Percentiles rank a stretch among this genome's conserved stretches.
Evolutionary conservation across 371 early-diverging fungal species (phyloP).

Genomic region (Coemansia sp.): DNA sequence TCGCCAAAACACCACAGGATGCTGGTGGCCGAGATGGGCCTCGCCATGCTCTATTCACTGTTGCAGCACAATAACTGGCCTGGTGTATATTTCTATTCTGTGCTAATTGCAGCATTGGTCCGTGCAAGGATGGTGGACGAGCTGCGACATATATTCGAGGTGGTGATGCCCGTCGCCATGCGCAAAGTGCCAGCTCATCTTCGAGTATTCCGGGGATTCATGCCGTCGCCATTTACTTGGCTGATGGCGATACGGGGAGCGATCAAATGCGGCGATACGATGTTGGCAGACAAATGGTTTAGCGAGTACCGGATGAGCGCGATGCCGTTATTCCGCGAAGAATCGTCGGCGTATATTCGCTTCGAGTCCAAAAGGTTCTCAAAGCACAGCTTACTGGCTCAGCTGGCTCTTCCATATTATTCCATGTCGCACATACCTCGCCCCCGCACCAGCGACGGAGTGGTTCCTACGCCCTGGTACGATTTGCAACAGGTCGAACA

Average conservation of each 20-base stretch:
- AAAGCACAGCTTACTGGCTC: slow-evolving; percentile 23
- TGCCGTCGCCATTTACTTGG: slow-evolving; percentile 34
- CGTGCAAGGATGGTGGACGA: slow-evolving; percentile 9
- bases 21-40: slow-evolving; percentile 33
- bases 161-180: slow-evolving; percentile 21
- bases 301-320: slow-evolving; percentile 48
- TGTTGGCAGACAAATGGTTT: slow-evolving; percentile 37
- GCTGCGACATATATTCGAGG: slow-evolving; percentile 31
- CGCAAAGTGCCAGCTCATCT: slow-evolving; percentile 24
- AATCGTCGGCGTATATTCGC: slow-evolving; percentile 36
- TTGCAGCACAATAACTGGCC: slow-evolving; percentile 24
- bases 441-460: background rate
- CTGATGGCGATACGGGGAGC: slow-evolving; percentile 29
- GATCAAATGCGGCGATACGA: slow-evolving; percentile 7
- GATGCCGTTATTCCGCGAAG: slow-evolving; percentile 44
- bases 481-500: slow-evolving; percentile 32
- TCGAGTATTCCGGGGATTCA: slow-evolving; percentile 21
- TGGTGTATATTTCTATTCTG: slow-evolving; percentile 24
- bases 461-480: slow-evolving; percentile 12
- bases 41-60: slow-evolving; percentile 34
- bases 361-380: slow-evolving; percentile 9
- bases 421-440: slow-evolving; percentile 7
- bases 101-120: slow-evolving; percentile 22
- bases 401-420: slow-evolving; percentile 32
- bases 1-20: slow-evolving; percentile 1